Evolutionary conservation across 192 early-diverging fungal species (phyloP), one percentile per base, ranked within the genome.

Genomic region (Coemansia sp.): DNA sequence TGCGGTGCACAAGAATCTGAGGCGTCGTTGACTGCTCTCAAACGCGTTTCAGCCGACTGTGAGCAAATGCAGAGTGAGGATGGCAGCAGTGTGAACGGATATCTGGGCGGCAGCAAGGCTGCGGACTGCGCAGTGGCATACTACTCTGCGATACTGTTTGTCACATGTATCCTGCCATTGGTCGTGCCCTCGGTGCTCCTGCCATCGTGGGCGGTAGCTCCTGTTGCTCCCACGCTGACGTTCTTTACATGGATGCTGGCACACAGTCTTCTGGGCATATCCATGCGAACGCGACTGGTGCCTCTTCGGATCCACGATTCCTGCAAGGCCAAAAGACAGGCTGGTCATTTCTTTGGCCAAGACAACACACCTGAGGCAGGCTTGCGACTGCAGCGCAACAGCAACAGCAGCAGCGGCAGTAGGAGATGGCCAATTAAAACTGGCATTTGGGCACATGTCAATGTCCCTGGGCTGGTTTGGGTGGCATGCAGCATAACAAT

Each of bases 161-260:
- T 25, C 3, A 57, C 72, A 7, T 80, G 77, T 33, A 30, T 31
- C 6, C 29, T 80, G 42, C 77, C 77, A 2, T 45, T 74, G 34
- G 20, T 80, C 2, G 61, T 74, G 2, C 67, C 72, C 14, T 71
- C 67, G 20, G 11, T 80, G 7, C 42, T 74, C 57, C 64, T 80
- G 25, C 77, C 77, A 4, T 56, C 65, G 22, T 80, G 77, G 77
- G 77, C 72, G 7, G 63, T 71, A 0, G 72, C 60, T 7, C 68
- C 71, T 1, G 64, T 80, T 4, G 77, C 77, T 18, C 77, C 77
- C 1, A 73, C 77, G 17, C 36, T 80, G 55, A 62, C 69, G 28
- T 80, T 80, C 36, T 51, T 74, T 34, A 80, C 77, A 7, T 80
- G 72, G 72, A 63, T 80, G 55, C 10, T 63, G 14, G 72, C 77